Percentiles rank a stretch among this genome's conserved stretches.
Conservation (phyloP, 2,329 filamentous ascomycete genomes). For the Hirsutella minnesotensis region DNA sequence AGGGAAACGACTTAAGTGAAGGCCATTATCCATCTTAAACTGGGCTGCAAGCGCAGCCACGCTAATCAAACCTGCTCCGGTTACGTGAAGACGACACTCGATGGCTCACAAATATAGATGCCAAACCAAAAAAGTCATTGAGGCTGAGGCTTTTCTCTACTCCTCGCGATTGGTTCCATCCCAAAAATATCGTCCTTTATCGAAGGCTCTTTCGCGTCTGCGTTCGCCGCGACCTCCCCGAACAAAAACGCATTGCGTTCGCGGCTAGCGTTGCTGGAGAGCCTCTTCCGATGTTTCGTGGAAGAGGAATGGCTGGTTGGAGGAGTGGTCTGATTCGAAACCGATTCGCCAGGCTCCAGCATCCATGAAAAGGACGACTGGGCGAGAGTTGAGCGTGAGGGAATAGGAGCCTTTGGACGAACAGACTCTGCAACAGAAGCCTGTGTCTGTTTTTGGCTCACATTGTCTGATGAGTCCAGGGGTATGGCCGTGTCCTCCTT, state of each 20-base stretch:
- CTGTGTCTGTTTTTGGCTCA: too few relatives aligned
- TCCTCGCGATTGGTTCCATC: conserved; percentile 33
- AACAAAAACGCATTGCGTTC: conserved; percentile 49
- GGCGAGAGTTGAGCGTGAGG: conserved; percentile 53
- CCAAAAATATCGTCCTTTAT: conserved; percentile 42
- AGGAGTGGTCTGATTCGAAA: conserved; percentile 10
- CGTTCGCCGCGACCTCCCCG: conserved; percentile 34
- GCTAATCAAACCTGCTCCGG: too few relatives aligned
- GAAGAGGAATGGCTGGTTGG: conserved; percentile 18
- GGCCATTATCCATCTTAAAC: too few relatives aligned
- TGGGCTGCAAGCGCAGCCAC: too few relatives aligned
- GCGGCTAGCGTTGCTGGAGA: conserved; percentile 32
- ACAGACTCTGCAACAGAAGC: neutral
- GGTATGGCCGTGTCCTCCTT: too few relatives aligned
- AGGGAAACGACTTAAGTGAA: too few relatives aligned
- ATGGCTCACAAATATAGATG: too few relatives aligned
- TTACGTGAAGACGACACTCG: too few relatives aligned
- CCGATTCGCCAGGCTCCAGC: conserved; percentile 45
- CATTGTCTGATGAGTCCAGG: too few relatives aligned
- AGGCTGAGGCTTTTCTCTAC: conserved; percentile 7
- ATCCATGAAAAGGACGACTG: conserved; percentile 74
- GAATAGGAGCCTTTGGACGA: conserved; percentile 29
- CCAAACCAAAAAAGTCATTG: too few relatives aligned
- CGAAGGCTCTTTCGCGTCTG: conserved; percentile 20
- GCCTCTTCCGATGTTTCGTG: conserved; percentile 25